Evolutionary conservation across 2,329 filamentous ascomycete genomes (phyloP), one percentile per base, ranked within the genome.

Genomic region (Sordariomycetes sp.): DNA sequence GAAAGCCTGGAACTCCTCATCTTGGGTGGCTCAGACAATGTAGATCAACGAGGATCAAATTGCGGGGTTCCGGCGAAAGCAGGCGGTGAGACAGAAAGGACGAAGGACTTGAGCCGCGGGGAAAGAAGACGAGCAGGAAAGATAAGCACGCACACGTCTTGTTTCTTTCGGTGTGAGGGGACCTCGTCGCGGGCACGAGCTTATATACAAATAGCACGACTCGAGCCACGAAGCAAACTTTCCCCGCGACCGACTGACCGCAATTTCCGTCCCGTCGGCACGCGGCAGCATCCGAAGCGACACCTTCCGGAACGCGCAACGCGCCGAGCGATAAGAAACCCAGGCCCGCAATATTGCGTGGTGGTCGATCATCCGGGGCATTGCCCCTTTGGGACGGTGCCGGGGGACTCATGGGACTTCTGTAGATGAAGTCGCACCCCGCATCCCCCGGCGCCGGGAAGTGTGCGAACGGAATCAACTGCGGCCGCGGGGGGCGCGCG

Each of bases 1-100:
- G 64, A 60, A 52, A 65, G 59, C 25, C 57, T 58, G 24, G 64
- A 58, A 59, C 60, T 60, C 61, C 59, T 64, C 65, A 66, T 67
- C 53, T 54, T 64, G 48, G 3, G 8, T 8, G 48, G 39, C 8
- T 45, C 39, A 7, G 6, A 15, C 6, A 17, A n/a, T 45, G 39
- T n/a, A 45, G 39, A 45, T 45, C 39, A 45, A n/a, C n/a, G n/a
- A n/a, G n/a, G n/a, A n/a, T n/a, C n/a, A n/a, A n/a, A 15, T 45
- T n/a, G 15, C n/a, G 39, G 15, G 13, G 13, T 6, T 45, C 8
- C 8, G 3, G 22, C 4, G 45, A 50, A 1, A 50, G n/a, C n/a
- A n/a, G n/a, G n/a, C 10, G n/a, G 22, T 24, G 45, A 10, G 3
- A 12, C 2, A 22, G 45, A 7, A 22, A 50, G 22, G 6, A 7